These are phyloP conservation scores for Picea sitchensis DNA, from an alignment of 75 land plant species.

Conservation along the genomic window DNA sequence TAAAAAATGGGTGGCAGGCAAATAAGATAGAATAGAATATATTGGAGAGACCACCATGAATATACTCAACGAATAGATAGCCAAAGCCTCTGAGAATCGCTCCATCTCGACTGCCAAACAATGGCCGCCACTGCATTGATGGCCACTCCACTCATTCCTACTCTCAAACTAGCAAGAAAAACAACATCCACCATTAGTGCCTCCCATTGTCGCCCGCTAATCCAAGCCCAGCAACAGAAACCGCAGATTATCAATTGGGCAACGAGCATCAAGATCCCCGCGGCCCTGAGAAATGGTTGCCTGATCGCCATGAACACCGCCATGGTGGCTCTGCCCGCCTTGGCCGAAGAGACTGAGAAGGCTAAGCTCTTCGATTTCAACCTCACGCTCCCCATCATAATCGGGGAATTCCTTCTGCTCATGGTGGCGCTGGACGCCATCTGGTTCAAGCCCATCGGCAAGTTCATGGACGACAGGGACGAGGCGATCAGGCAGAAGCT, in stretches of 20 bases:
- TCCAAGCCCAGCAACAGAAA: background rate
- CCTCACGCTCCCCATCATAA: constrained; percentile 81
- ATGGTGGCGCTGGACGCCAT: no score
- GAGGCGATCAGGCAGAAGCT: constrained; percentile 36
- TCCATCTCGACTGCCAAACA: background rate
- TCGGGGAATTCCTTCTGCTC: constrained; percentile 43
- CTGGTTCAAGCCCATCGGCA: no score
- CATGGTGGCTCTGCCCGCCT: no score
- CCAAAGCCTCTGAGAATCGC: background rate
- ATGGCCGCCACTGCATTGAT: background rate
- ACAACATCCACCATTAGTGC: background rate
- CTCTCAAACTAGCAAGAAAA: background rate
- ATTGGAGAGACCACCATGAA: background rate
- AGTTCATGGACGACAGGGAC: no score
- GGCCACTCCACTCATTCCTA: background rate
- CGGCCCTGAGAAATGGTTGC: constrained; percentile 7
- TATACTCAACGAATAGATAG: background rate
- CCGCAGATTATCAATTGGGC: background rate
- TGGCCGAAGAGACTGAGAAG: no score
- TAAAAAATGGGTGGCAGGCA: constrained; percentile 5
- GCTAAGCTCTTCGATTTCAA: constrained; percentile 1
- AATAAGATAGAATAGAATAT: background rate
- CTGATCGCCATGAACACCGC: no score
- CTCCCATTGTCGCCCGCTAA: background rate
- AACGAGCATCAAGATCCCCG: background rate